Evolutionary conservation across 192 early-diverging fungal genomes (phyloP).

Genomic region (Backusella psychrophila): DNA sequence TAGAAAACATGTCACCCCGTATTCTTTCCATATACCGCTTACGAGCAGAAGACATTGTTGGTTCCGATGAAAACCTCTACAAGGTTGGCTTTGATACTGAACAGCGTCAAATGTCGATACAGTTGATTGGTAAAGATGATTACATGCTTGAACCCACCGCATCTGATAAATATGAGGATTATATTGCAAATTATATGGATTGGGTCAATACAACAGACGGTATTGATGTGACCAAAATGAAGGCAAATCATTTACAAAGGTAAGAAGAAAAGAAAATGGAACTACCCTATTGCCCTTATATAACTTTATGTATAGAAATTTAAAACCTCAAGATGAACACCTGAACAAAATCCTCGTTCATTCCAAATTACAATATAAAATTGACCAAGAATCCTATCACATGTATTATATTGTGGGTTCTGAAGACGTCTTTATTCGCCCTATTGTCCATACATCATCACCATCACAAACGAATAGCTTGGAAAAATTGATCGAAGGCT

Average conservation of each 20-base stretch:
- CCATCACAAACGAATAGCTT: conserved; percentile 9
- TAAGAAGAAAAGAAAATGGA: conserved; percentile 38
- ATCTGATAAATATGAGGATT: conserved; percentile 94
- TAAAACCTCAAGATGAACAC: conserved; percentile 34
- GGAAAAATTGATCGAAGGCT: conserved; percentile 23
- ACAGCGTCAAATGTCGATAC: conserved; percentile 81
- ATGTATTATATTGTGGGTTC: conserved; percentile 95
- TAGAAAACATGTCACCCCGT: conserved; percentile 33
- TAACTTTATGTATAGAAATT: background rate
- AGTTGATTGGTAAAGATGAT: conserved; percentile 21
- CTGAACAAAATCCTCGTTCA: conserved; percentile 62
- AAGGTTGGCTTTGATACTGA: conserved; percentile 47
- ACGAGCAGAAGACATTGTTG: conserved; percentile 34
- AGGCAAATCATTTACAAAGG: conserved; percentile 76
- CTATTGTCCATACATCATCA: conserved; percentile 10
- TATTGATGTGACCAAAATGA: conserved; percentile 48
- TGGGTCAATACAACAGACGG: conserved; percentile 78
- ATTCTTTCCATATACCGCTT: conserved; percentile 32
- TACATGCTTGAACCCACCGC: conserved; percentile 74
- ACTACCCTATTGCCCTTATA: background rate
- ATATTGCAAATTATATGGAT: conserved; percentile 93
- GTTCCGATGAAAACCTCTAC: conserved; percentile 41
- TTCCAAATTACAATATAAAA: conserved; percentile 92
- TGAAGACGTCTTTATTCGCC: conserved; percentile 84
- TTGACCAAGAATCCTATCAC: conserved; percentile 96